Evolutionary conservation across 306 rosid species (phyloP).

Genomic region (Senna tora): DNA sequence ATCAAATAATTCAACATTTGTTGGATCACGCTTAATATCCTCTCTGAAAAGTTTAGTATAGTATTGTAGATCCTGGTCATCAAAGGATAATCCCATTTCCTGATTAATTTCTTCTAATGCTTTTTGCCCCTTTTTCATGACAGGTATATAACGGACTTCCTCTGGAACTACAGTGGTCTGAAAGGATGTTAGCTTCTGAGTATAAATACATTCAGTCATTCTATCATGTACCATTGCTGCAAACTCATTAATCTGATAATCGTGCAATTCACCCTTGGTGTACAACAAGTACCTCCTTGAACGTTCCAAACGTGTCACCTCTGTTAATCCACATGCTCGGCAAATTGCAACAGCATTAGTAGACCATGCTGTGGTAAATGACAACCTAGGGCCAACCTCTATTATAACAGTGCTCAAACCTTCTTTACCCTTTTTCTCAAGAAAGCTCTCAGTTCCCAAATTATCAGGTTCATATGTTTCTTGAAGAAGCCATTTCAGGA

Average conservation of each 20-base stretch:
- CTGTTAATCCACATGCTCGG: slow-evolving; percentile 83
- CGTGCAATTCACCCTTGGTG: slow-evolving; percentile 51
- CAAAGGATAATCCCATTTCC: slow-evolving; percentile 90
- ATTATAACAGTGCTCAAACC: slow-evolving; percentile 61
- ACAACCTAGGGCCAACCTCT: slow-evolving; percentile 91
- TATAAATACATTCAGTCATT: slow-evolving; percentile 86
- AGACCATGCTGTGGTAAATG: slow-evolving; percentile 95
- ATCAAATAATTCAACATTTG: slow-evolving; percentile 85
- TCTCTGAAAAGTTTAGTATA: slow-evolving; percentile 82
- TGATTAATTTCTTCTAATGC: slow-evolving; percentile 87
- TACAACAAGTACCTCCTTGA: slow-evolving; percentile 83
- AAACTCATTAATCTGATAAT: slow-evolving; percentile 65
- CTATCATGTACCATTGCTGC: slow-evolving; percentile 80
- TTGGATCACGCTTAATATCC: slow-evolving; percentile 80
- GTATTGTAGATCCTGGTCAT: slow-evolving; percentile 83
- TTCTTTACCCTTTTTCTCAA: slow-evolving; percentile 66
- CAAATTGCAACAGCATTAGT: slow-evolving; percentile 89
- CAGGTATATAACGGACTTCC: slow-evolving; percentile 64
- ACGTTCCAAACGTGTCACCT: slow-evolving; percentile 82
- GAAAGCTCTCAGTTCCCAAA: slow-evolving; percentile 78
- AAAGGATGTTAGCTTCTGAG: slow-evolving; percentile 67
- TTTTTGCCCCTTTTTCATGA: slow-evolving; percentile 78
- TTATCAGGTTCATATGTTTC: slow-evolving; percentile 91
- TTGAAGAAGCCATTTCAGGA: slow-evolving; percentile 84
- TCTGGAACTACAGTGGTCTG: slow-evolving; percentile 66